A percentile compares a stretch with the other conserved stretches of the same genome.
phyloP scores from a whole-genome alignment of 257 asterid genomes.

The Buddleja alternifolia region DNA sequence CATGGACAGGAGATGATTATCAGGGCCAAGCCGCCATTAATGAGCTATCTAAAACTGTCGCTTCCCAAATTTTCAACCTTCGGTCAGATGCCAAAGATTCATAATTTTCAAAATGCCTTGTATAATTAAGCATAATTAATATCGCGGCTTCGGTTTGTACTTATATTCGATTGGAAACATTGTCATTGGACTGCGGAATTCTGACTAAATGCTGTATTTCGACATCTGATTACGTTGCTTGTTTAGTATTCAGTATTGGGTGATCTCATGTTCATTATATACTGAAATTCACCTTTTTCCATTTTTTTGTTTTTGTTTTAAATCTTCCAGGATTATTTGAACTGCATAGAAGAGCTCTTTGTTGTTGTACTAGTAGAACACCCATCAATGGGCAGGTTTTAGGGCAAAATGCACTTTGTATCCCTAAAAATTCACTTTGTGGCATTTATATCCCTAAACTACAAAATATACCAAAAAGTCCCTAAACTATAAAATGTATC shows the following conservation, averaged over 20 bases:
- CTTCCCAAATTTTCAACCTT: conserved; percentile 61
- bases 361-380: conserved; percentile 10
- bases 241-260: conserved; percentile 1
- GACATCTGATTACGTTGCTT: background rate
- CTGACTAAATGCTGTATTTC: background rate
- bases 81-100: conserved; percentile 54
- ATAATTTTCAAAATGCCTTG: conserved; percentile 21
- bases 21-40: conserved; percentile 72
- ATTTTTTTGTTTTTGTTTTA: no score
- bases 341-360: background rate
- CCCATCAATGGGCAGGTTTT: conserved; percentile 19
- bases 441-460: no score
- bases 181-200: conserved; percentile 19
- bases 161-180: background rate
- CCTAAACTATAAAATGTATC: no score
- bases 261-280: background rate
- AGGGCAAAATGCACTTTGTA: no score
- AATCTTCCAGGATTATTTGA: background rate
- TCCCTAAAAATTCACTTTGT: no score
- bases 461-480: no score
- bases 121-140: background rate
- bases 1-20: conserved; percentile 55
- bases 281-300: background rate
- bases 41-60: conserved; percentile 75
- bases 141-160: background rate